Percentiles rank a stretch among this genome's conserved stretches.
These are phyloP conservation scores for Ampelomyces quisqualis DNA, from an alignment of 2,329 filamentous ascomycete genomes.

Conservation along the genomic window DNA sequence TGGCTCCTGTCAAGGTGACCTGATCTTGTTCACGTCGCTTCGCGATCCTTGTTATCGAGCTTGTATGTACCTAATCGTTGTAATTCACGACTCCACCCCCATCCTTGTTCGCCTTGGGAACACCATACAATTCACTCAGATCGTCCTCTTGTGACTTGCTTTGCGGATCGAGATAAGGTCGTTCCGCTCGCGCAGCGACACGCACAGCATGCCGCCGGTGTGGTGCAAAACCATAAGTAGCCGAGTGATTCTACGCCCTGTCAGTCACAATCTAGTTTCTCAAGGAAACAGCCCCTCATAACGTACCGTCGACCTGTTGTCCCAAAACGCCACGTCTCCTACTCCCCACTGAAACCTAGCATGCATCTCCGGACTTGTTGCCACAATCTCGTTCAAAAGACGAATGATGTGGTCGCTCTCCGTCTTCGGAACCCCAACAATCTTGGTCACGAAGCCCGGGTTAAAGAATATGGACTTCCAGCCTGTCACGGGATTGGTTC, in stretches of 20 bases:
- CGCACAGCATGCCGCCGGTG: conserved; percentile 58
- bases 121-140: conserved; percentile 48
- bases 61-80: too few species aligned
- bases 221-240: conserved; percentile 59
- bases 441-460: conserved; percentile 59
- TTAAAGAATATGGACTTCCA: conserved; percentile 64
- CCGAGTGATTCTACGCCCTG: conserved; percentile 51
- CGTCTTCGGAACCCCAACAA: conserved; percentile 59
- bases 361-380: conserved; percentile 66
- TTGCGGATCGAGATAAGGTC: conserved; percentile 47
- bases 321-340: conserved; percentile 68
- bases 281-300: not conserved
- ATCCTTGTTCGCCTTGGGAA: conserved; percentile 57
- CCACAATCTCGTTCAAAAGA: conserved; percentile 57
- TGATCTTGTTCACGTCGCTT: too few species aligned
- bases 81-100: conserved; percentile 59
- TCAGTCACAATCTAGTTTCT: not conserved
- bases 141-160: conserved; percentile 59
- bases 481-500: conserved; percentile 62
- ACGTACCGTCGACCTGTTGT: conserved; percentile 59
- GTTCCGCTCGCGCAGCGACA: conserved; percentile 51
- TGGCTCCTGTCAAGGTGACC: too few species aligned
- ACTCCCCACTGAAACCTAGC: conserved; percentile 66
- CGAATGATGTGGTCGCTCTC: conserved; percentile 56
- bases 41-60: too few species aligned